These are phyloP conservation scores for Paramecium biaurelia DNA, from an alignment of 73 alveolate genomes.

Conservation along the genomic window DNA sequence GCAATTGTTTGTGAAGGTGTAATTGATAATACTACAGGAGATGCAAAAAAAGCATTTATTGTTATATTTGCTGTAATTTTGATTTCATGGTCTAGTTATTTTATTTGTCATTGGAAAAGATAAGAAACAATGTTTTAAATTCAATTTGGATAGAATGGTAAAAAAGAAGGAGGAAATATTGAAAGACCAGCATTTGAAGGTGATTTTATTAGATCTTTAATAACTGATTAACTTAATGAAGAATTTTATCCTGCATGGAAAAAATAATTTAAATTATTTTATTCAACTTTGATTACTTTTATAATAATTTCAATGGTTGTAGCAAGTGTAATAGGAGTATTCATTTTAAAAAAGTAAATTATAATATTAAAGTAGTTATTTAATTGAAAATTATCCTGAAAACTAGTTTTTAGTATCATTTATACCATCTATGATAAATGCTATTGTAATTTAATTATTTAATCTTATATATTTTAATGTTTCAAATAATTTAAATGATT, in stretches of 20 bases:
- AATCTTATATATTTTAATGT: conserved; percentile 24
- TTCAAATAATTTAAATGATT: conserved; percentile 44
- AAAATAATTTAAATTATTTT: background rate
- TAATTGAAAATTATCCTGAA: background rate
- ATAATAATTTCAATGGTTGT: background rate
- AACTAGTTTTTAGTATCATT: conserved; percentile 4
- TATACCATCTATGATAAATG: conserved; percentile 32
- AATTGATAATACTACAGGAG: conserved; percentile 46
- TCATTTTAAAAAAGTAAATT: conserved; percentile 13
- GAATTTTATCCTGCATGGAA: conserved; percentile 23
- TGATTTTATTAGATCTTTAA: conserved; percentile 44
- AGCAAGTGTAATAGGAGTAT: conserved; percentile 37
- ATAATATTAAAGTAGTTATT: background rate
- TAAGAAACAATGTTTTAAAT: conserved; percentile 50
- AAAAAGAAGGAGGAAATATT: conserved; percentile 45
- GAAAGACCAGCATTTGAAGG: conserved; percentile 70
- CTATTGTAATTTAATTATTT: conserved; percentile 44
- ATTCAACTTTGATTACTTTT: background rate
- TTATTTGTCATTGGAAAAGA: conserved; percentile 53
- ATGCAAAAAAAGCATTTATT: conserved; percentile 33
- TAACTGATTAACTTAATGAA: conserved; percentile 56
- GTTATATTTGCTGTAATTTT: conserved; percentile 39
- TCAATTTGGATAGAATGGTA: conserved; percentile 7
- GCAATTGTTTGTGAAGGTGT: conserved; percentile 36
- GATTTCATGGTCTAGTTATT: conserved; percentile 57